Evolutionary conservation across 805 yeast genomes (phyloP), one percentile per base, ranked within the genome.

Genomic region (Scheffersomyces coipomensis): DNA sequence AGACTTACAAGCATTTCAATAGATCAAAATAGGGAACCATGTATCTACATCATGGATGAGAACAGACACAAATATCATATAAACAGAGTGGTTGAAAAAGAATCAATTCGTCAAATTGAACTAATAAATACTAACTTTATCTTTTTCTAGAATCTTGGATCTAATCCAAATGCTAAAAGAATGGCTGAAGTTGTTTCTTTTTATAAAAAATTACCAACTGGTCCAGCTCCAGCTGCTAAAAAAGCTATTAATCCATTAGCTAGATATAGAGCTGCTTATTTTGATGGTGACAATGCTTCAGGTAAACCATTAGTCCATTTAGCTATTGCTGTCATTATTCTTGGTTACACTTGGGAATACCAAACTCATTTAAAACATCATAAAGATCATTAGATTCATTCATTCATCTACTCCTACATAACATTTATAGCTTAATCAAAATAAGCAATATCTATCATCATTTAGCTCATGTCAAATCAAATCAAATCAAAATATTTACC

Each of bases 121-220:
- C 17, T 15, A 35, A 29, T n/a, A n/a, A 7, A 15, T 46, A 67
- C 73, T 37, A 39, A 37, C 35, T 22, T 32, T 23, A 21, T 17
- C n/a, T n/a, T n/a, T n/a, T n/a, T 42, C 19, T 64, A 83, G 85
- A 90, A 88, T 85, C 76, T 93, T 53, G 96, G 96, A 44, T 79
- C 95, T 46, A 88, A 89, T 73, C 97, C 97, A 60, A 85, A 91
- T 58, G 98, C 98, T 56, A 88, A 88, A 79, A 88, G 96, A 75
- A 88, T 93, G 84, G 84, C 88, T 52, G 86, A 87, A 66, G 96
- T 91, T 58, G 97, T 91, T 57, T 77, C 87, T 49, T 90, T 93
- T 81, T 91, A 91, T 85, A 87, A 91, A 75, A 83, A 88, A 55
- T 81, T 91, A 58, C 99, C 99, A 63, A 90, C 88, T 65, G 98